Percentiles rank a stretch among this genome's conserved stretches.
Evolutionary conservation across 169 alveolate species (phyloP).

Genomic region (Babesia caballi): DNA sequence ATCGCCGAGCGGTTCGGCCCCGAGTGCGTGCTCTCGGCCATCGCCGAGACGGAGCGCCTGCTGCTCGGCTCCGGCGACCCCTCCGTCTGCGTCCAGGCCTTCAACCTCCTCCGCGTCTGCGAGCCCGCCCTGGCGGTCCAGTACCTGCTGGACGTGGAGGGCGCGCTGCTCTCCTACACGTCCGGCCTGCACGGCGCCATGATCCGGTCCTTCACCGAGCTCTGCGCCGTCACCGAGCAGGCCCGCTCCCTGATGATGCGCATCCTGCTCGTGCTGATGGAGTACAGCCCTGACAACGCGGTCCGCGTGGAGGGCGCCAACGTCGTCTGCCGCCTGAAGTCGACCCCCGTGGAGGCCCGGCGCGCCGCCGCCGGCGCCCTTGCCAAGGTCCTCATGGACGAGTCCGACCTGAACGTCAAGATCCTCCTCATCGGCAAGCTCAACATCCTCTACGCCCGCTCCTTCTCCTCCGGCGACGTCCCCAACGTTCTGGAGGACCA

Average conservation of each 20-base stretch:
- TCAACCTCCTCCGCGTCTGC: conserved; percentile 82
- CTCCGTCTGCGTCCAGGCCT: conserved; percentile 90
- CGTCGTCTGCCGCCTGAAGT: conserved; percentile 7
- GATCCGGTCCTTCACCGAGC: conserved; percentile 12
- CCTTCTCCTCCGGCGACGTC: conserved; percentile 62
- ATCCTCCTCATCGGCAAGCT: conserved; percentile 71
- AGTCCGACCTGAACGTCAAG: conserved; percentile 90
- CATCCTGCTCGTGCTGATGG: conserved; percentile 43
- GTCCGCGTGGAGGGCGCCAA: conserved; percentile 45
- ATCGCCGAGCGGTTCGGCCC: conserved; percentile 88
- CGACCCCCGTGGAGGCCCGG: conserved; percentile 62
- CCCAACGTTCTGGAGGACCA: conserved; percentile 84
- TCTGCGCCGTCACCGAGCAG: conserved; percentile 6
- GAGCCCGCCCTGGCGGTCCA: conserved; percentile 84
- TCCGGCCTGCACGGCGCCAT: conserved; percentile 59
- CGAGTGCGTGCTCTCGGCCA: conserved; percentile 84
- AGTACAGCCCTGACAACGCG: conserved; percentile 36
- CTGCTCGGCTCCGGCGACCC: conserved; percentile 85
- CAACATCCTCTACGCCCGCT: conserved; percentile 45
- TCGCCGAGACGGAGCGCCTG: conserved; percentile 68
- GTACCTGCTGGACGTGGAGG: conserved; percentile 75
- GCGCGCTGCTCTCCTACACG: conserved; percentile 62
- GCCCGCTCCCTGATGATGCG: conserved; percentile 45
- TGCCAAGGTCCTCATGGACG: conserved; percentile 82
- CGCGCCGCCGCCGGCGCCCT: conserved; percentile 86